Conservation (phyloP, 225 moss, liverwort and hornwort genomes). For the Straminergon stramineum region DNA sequence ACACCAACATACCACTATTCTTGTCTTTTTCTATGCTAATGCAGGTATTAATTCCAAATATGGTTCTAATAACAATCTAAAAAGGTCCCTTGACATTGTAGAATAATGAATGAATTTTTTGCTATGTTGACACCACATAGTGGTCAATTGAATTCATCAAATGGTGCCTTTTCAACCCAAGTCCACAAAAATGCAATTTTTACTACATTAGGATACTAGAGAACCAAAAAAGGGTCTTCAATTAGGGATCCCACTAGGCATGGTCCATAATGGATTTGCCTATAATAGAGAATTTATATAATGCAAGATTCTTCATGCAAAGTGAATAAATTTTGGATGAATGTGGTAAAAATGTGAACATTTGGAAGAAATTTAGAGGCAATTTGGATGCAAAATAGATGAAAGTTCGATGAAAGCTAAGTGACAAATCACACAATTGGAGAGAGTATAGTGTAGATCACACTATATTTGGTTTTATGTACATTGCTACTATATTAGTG, state of each 20-base stretch:
- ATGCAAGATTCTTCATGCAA: not conserved
- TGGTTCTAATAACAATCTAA: too few species aligned
- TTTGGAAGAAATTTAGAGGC: not conserved
- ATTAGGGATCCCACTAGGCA: not conserved
- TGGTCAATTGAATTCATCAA: not conserved
- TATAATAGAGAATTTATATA: accelerated
- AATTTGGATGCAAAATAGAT: not conserved
- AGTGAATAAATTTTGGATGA: not conserved
- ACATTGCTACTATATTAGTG: not conserved
- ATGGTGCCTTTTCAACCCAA: not conserved
- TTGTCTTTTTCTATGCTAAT: too few species aligned
- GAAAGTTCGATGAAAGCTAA: not conserved
- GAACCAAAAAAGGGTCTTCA: not conserved
- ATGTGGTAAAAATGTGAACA: not conserved
- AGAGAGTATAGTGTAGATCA: too few species aligned
- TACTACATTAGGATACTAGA: not conserved
- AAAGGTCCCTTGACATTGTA: too few species aligned
- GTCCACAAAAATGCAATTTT: not conserved
- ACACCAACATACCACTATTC: too few species aligned
- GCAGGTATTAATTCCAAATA: too few species aligned
- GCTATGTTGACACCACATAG: too few species aligned
- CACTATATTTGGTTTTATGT: not conserved
- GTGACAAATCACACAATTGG: not conserved
- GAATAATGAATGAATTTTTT: not conserved
- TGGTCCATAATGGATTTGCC: not conserved